Conservation (phyloP, 1,284 basidiomycete genomes). For the Ceratobasidium sp. region DNA sequence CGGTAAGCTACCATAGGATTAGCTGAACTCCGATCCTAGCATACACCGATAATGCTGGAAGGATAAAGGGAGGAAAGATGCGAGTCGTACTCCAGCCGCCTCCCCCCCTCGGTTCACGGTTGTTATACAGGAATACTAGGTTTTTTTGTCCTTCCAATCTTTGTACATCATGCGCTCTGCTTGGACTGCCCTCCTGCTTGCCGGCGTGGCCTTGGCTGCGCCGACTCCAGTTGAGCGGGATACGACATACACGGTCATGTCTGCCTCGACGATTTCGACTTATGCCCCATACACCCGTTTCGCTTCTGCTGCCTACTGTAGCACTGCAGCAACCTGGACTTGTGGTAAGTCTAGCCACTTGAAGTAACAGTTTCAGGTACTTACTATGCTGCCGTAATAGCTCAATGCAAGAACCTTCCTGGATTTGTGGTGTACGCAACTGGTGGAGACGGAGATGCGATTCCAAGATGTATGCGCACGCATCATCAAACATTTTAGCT, state of each 20-base stretch:
- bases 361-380: not conserved
- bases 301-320: conserved; percentile 31
- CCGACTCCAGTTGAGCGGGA: conserved; percentile 15
- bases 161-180: conserved; percentile 14
- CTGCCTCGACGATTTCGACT: conserved; percentile 17
- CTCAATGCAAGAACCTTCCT: conserved; percentile 30
- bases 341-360: not conserved
- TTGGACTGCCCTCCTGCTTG: conserved; percentile 6
- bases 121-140: not conserved
- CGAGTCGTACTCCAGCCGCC: not conserved
- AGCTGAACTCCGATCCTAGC: not conserved
- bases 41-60: too few species aligned
- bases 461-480: conserved; percentile 24
- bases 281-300: conserved; percentile 23
- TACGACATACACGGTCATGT: conserved; percentile 22
- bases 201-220: conserved; percentile 23
- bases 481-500: not conserved
- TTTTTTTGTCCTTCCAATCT: not conserved
- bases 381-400: not conserved
- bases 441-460: conserved; percentile 43
- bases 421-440: conserved; percentile 42
- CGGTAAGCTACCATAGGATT: not conserved
- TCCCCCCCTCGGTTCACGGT: not conserved
- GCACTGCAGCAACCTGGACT: conserved; percentile 17
- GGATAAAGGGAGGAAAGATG: not conserved